These are phyloP conservation scores for Acacia pycnantha DNA, from an alignment of 331 rosid species.

Conservation along the genomic window DNA sequence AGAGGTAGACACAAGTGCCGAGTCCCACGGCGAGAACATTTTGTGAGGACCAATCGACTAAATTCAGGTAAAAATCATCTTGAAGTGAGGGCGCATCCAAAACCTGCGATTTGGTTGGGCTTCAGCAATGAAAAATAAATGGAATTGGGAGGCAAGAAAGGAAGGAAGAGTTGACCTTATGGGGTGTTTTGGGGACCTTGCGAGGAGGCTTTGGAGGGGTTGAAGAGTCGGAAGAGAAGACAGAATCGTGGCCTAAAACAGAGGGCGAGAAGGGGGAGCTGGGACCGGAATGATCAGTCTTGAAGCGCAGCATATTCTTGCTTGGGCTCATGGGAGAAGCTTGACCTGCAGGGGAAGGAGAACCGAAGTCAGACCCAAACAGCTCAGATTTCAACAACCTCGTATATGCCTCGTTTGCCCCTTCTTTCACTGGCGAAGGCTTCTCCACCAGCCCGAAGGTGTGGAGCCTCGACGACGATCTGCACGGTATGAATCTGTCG, in stretches of 20 bases:
- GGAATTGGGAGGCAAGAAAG: background rate
- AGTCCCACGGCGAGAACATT: constrained; percentile 93
- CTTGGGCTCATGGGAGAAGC: constrained; percentile 78
- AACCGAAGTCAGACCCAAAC: constrained; percentile 90
- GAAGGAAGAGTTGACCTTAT: constrained; percentile 48
- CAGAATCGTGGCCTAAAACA: constrained; percentile 49
- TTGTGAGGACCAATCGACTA: constrained; percentile 99
- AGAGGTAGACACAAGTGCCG: constrained; percentile 91
- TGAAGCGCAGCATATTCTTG: constrained; percentile 89
- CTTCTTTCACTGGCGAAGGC: constrained; percentile 87
- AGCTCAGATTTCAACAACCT: constrained; percentile 79
- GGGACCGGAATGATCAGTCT: constrained; percentile 75
- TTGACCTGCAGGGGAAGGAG: constrained; percentile 84
- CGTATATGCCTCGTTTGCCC: constrained; percentile 76
- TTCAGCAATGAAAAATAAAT: constrained; percentile 11
- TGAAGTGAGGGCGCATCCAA: constrained; percentile 96
- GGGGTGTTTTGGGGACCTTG: constrained; percentile 96
- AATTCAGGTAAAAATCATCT: constrained; percentile 95
- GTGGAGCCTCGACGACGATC: constrained; percentile 92
- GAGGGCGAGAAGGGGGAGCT: constrained; percentile 88
- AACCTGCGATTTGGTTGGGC: constrained; percentile 53
- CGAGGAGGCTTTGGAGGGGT: constrained; percentile 98
- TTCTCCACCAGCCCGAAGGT: constrained; percentile 80
- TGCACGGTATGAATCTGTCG: constrained; percentile 95
- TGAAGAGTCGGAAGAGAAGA: constrained; percentile 50